phyloP scores from a whole-genome alignment of 169 alveolate genomes.

The Blepharisma undulans region DNA sequence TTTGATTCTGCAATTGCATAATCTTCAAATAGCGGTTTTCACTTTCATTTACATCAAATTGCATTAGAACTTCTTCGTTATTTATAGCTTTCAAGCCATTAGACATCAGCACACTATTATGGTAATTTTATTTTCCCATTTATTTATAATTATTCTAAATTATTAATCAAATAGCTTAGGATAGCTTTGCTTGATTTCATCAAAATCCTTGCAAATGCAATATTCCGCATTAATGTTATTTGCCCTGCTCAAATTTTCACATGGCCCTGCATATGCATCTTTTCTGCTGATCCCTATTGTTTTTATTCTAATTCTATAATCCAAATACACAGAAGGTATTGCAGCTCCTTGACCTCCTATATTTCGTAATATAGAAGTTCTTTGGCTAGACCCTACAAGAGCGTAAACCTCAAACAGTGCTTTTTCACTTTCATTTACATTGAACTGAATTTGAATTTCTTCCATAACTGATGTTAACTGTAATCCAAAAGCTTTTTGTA shows the following conservation, averaged over 20 bases:
- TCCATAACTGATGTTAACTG: not conserved
- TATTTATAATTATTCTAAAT: too few relatives aligned
- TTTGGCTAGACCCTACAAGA: conserved; percentile 10
- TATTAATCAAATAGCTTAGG: too few relatives aligned
- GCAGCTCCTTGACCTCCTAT: not conserved
- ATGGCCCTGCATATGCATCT: conserved; percentile 22
- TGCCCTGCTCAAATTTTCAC: conserved; percentile 1
- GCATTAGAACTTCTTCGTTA: too few relatives aligned
- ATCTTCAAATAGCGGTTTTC: too few relatives aligned
- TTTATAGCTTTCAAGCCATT: not conserved
- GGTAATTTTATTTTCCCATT: not conserved
- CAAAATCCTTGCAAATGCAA: conserved; percentile 34
- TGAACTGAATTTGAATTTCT: conserved; percentile 4
- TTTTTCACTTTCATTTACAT: not conserved
- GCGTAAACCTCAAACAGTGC: conserved; percentile 19
- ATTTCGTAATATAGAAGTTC: not conserved
- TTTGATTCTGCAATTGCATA: too few relatives aligned
- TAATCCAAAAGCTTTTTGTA: not conserved
- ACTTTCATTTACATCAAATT: too few relatives aligned
- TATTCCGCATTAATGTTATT: not conserved
- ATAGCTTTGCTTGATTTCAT: too few relatives aligned
- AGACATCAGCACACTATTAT: not conserved
- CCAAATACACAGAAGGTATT: not conserved
- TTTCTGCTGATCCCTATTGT: not conserved
- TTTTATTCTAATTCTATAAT: not conserved